These are phyloP conservation scores for Oryza meyeriana DNA, from an alignment of 176 grass and related monocot genomes.

Conservation along the genomic window DNA sequence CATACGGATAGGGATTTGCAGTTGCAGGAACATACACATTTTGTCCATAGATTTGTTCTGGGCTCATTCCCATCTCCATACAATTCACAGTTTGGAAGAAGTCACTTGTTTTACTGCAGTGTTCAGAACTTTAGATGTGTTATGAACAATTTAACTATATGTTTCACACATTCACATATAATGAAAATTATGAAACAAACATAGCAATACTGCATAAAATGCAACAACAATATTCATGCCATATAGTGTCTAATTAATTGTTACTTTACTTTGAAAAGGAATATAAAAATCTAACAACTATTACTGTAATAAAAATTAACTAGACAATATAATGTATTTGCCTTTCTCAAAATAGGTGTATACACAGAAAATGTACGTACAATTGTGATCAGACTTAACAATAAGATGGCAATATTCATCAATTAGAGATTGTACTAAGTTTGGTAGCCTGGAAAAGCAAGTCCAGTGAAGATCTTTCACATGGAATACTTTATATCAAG, in stretches of 20 bases:
- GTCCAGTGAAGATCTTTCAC: background rate
- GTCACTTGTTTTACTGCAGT: conserved; percentile 4
- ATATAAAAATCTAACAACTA: background rate
- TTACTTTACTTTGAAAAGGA: background rate
- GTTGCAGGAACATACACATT: conserved; percentile 47
- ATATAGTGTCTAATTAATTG: background rate
- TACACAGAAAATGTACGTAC: background rate
- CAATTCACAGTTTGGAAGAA: conserved; percentile 6
- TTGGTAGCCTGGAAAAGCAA: background rate
- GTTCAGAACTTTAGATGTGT: background rate
- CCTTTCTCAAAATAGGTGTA: background rate
- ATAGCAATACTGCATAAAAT: background rate
- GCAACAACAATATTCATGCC: background rate
- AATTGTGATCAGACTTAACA: background rate
- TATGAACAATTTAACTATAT: conserved; percentile 1
- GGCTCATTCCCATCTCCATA: conserved; percentile 54
- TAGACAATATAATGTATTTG: background rate
- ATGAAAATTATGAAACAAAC: background rate
- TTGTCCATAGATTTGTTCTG: conserved; percentile 60
- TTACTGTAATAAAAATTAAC: background rate
- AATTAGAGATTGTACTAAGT: background rate
- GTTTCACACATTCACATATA: background rate
- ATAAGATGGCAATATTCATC: background rate
- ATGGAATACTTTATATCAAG: background rate
- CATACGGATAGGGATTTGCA: conserved; percentile 51